Evolutionary conservation across 371 early-diverging fungal species (phyloP).

Genomic region (Mortierella sp.): DNA sequence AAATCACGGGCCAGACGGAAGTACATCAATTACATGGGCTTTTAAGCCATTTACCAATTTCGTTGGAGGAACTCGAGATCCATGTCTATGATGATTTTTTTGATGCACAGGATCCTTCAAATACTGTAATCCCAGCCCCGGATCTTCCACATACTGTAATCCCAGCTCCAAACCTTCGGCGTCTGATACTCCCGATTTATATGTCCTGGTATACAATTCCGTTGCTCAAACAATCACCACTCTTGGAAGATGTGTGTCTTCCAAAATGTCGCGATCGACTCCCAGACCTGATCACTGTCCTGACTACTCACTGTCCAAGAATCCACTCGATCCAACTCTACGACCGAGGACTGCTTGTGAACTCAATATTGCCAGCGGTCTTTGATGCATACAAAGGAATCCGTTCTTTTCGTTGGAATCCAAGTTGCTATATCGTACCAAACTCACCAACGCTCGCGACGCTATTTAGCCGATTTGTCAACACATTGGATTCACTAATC

Average conservation of each 20-base stretch:
- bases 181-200: background rate
- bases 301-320: background rate
- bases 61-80: background rate
- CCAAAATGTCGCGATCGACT: background rate
- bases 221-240: background rate
- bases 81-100: background rate
- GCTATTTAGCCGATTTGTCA: background rate
- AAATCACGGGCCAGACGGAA: too few species aligned
- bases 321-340: background rate
- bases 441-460: too few species aligned
- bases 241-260: background rate
- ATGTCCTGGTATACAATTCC: background rate
- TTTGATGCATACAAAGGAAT: background rate
- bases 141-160: background rate
- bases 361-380: background rate
- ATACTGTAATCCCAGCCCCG: background rate
- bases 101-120: background rate
- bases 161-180: background rate
- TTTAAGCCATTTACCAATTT: background rate
- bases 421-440: too few species aligned
- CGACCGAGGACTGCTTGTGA: background rate
- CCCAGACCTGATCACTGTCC: background rate
- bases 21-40: background rate
- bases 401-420: background rate
- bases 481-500: background rate